phyloP scores from a whole-genome alignment of 495 filamentous ascomycete genomes.

The Penicillium crystallinum region DNA sequence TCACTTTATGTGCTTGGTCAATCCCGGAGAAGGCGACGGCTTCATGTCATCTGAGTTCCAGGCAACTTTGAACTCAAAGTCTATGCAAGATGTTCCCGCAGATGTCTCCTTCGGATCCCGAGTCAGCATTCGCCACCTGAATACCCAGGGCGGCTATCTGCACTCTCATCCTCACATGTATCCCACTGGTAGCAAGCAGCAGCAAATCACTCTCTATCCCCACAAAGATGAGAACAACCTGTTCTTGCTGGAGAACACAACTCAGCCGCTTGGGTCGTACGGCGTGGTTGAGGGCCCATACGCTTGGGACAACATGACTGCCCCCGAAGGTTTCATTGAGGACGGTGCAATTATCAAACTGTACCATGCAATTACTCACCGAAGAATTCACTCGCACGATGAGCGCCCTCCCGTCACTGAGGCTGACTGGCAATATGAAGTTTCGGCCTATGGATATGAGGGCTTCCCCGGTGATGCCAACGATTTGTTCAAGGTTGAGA shows the following conservation, averaged over 20 bases:
- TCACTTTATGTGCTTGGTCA: constrained; percentile 86
- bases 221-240: constrained; percentile 99
- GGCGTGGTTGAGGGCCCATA: constrained; percentile 73
- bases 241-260: constrained; percentile 91
- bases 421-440: constrained; percentile 97
- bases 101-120: constrained; percentile 87
- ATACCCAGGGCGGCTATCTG: constrained; percentile 95
- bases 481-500: constrained; percentile 91
- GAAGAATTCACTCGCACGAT: constrained; percentile 93
- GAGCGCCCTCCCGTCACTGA: constrained; percentile 95
- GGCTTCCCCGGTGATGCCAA: constrained; percentile 97
- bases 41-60: constrained; percentile 99
- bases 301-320: constrained; percentile 74
- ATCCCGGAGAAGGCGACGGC: constrained; percentile 94
- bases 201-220: constrained; percentile 96
- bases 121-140: constrained; percentile 81
- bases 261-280: constrained; percentile 73
- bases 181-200: constrained; percentile 92
- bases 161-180: constrained; percentile 98
- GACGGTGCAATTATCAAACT: constrained; percentile 77
- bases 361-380: constrained; percentile 76
- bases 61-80: constrained; percentile 91
- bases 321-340: constrained; percentile 59
- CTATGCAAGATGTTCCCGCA: constrained; percentile 89
- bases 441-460: constrained; percentile 95